Evolutionary conservation across 495 filamentous ascomycete species (phyloP), one percentile per base, ranked within the genome.

Genomic region (Aspergillus cavernicola): DNA sequence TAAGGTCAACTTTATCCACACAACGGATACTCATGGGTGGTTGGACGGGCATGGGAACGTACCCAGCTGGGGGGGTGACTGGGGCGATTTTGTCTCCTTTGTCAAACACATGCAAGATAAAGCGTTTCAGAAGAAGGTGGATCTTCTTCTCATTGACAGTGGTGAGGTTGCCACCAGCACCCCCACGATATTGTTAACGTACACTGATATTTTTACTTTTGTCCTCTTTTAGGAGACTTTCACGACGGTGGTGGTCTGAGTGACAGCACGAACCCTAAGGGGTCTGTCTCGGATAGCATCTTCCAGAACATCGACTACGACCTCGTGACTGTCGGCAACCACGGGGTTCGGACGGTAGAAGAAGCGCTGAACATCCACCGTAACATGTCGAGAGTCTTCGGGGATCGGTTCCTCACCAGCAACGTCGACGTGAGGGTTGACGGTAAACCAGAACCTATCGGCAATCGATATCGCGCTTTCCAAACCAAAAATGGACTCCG

Each of bases 1-100:
- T 18, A 64, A 76, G 51, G 52, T 77, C 42, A 77, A 77, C 46
- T 71, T 76, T 41, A 55, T 76, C 13, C 74, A 76, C 38, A 77
- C 71, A 1, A 75, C 71, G 2, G 74, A 76, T 50, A 70, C 66
- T 9, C 74, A 77, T 59, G 74, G 74, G 12, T 76, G 73, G 74
- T 62, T 72, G 3, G 73, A 75, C 60, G 74, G 71, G 10, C 72
- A 74, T 58, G 58, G 72, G 47, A 73, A 74, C 50, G 64, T 74
- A 54, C 62, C 64, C 50, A 74, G 73, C 46, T 73, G 70, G 52
- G 68, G 69, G 6, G 67, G 65, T 4, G 72, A 73, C 53, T 74
- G 71, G 71, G 70, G 71, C 16, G 71, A 73, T 46, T 73, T 55
- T 38, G 65, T 72, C 10, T 65, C 58, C 50, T 73, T 73, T 45